Base-by-base conservation (phyloP, 2,329 filamentous ascomycete species). In the Alternaria novae-zelandiae region DNA sequence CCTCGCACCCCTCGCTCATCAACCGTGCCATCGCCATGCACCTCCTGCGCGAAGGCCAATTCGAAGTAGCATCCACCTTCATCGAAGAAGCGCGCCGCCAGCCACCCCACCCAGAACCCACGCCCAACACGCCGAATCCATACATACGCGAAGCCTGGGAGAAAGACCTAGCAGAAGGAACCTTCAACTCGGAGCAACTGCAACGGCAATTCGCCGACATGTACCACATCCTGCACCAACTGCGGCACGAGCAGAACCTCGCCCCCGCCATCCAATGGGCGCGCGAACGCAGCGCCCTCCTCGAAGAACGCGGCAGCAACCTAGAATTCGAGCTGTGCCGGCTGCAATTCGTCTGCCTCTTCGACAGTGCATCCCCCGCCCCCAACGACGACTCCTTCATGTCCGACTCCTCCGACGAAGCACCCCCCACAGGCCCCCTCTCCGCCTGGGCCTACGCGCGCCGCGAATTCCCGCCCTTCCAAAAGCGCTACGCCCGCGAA, bases 11-110 rank as follows among this genome's bases (percentile, higher is more conserved):
- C 5, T 84, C 86, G 15, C 85, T 97, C 12, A 93, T 98, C 76
- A 96, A 97, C 81, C 89, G 94, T 60, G 95, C 96, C 7, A 96
- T 99, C 71, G 92, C 92, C 10, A 97, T 98, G 94, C 96, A 99
- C 77, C 87, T 99, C 21, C 86, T 99, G 43, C 92, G 96, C 44
- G 95, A 98, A 82, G 96, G 96, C 53, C 92, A 97, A 76, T 99
- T 99, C 79, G 86, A 86, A 21, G 94, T 97, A 3, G 95, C 95
- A 12, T 89, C 90, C 15, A 93, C 90, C 2, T 97, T 99, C 72
- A 88, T 97, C 53, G 83, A 86, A 13, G 96, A 98, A 83, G 88
- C 87, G 28, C 81, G 83, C 57, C 78, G 82, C 23, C 81, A 83
- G 63, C 82, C 83, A 43, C 79, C 81, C 25, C 75, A 78, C 69